Base-by-base conservation (phyloP, 129 eudicot genomes). In the Ambrosia trifida region DNA sequence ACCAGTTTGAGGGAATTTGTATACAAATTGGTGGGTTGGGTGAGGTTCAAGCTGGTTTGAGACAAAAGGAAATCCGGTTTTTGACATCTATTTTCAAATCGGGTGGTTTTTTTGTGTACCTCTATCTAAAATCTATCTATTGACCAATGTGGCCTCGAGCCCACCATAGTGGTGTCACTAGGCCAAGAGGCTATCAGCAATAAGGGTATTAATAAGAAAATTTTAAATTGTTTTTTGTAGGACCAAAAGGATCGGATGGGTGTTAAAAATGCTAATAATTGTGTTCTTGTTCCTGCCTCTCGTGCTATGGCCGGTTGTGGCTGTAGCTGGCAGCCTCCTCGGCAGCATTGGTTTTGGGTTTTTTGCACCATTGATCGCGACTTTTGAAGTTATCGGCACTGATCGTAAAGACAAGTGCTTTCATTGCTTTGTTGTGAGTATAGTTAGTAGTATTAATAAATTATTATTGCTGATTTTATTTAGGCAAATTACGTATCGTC, bases 291-390 rank as follows among this genome's bases (percentile, higher is more conserved):
- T 91, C 54, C 58, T 87, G 52, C 98, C 95, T 32, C 79, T 93
- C 30, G 65, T 85, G 38, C 80, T 94, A 17, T 87, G 95, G 96
- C 98, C 96, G 0, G 49, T 64, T 36, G 35, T 85, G 10, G 87
- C 84, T 19, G 74, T 89, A 31, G 11, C 51, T 0, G 86, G 96
- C 41, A 93, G 96, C 81, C 74, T 93, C 12, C 72, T 93, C 3
- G 98, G 96, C 20, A 85, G 95, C 17, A 50, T 89, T 46, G 98
- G 85, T 2, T 89, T 79, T 47, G 98, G 98, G 5, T 93, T 83
- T 66, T 89, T 89, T 13, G 84, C 95, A 44, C 96, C 96, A 7
- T 76, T 93, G 66, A 80, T 93, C 63, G 95, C 98, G 41, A 89
- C 96, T n/a, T 93, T 93, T 64, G 96, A 93, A 83, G 89, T 89